Conservation (phyloP, 208 protist species). For the Trypanosoma congolense region DNA sequence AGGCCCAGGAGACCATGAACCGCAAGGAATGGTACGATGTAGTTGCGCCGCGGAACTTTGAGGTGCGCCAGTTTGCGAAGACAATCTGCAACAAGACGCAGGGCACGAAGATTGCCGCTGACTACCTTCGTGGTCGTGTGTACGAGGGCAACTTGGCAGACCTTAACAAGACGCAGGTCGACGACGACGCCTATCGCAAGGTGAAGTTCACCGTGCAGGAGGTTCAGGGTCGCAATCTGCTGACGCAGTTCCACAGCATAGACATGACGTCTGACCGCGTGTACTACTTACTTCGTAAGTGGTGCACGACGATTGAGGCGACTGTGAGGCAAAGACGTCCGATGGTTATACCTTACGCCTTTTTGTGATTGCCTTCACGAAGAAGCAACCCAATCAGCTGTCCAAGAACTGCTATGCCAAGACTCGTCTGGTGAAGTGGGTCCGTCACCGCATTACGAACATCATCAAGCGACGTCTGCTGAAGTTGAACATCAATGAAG, state of each 20-base stretch:
- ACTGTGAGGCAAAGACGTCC: slow-evolving; percentile 94
- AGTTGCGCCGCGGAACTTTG: slow-evolving; percentile 96
- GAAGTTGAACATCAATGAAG: slow-evolving; percentile 88
- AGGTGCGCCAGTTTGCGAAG: slow-evolving; percentile 93
- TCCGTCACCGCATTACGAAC: slow-evolving; percentile 94
- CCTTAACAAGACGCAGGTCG: slow-evolving; percentile 86
- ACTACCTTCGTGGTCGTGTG: slow-evolving; percentile 95
- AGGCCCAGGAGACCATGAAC: slow-evolving; percentile 95
- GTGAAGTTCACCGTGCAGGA: slow-evolving; percentile 96
- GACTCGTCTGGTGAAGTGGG: slow-evolving; percentile 89
- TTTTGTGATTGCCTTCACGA: slow-evolving; percentile 98
- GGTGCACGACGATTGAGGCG: slow-evolving; percentile 97
- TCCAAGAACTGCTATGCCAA: slow-evolving; percentile 98
- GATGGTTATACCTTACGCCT: slow-evolving; percentile 97
- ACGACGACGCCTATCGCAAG: slow-evolving; percentile 93
- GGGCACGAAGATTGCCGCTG: slow-evolving; percentile 93
- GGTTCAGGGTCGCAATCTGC: slow-evolving; percentile 93
- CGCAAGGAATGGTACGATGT: slow-evolving; percentile 99
- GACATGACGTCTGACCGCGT: slow-evolving; percentile 98
- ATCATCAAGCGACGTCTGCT: slow-evolving; percentile 90
- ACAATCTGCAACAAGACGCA: slow-evolving; percentile 97
- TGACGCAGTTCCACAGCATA: slow-evolving; percentile 99
- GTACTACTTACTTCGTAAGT: slow-evolving; percentile 97
- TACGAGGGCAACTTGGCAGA: slow-evolving; percentile 97
- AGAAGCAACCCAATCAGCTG: slow-evolving; percentile 88